These are phyloP conservation scores for Conticribra weissflogii DNA, from an alignment of 108 stramenopile genomes.

Conservation along the genomic window DNA sequence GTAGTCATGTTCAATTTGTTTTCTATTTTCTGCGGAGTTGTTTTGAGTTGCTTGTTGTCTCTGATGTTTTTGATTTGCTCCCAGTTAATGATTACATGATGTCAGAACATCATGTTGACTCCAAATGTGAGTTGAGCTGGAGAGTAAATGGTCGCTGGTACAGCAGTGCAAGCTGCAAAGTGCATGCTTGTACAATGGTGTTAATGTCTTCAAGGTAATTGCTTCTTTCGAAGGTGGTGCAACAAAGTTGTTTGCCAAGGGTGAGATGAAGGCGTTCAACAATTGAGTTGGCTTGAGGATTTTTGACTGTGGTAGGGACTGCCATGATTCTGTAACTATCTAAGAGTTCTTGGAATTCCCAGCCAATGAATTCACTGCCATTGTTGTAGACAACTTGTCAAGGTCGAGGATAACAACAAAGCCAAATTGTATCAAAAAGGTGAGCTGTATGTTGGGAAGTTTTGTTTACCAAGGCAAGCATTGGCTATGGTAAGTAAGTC, in stretches of 20 bases:
- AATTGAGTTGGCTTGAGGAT: constrained; percentile 51
- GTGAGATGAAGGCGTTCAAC: constrained; percentile 52
- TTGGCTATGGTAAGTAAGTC: constrained; percentile 1
- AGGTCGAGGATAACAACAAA: too few relatives aligned
- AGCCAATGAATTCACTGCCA: constrained; percentile 53
- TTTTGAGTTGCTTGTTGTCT: background rate
- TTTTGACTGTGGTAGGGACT: constrained; percentile 43
- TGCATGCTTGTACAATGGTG: constrained; percentile 10
- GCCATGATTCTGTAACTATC: constrained; percentile 23
- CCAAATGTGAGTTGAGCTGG: constrained; percentile 17
- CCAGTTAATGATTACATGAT: constrained; percentile 12
- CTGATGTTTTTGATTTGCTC: background rate
- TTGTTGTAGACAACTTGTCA: constrained; percentile 5
- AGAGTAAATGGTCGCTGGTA: background rate
- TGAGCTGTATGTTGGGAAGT: too few relatives aligned
- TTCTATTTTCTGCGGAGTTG: constrained; percentile 19
- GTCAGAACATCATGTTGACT: constrained; percentile 11
- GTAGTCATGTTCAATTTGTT: too few relatives aligned
- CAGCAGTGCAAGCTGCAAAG: background rate
- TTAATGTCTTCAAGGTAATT: constrained; percentile 4
- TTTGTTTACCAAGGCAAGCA: too few relatives aligned
- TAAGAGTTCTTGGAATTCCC: constrained; percentile 46
- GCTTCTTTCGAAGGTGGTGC: too few relatives aligned
- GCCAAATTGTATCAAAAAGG: too few relatives aligned
- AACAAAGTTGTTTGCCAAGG: too few relatives aligned